Base-by-base conservation (phyloP, 2,329 filamentous ascomycete species). In the Talaromyces sp. region DNA sequence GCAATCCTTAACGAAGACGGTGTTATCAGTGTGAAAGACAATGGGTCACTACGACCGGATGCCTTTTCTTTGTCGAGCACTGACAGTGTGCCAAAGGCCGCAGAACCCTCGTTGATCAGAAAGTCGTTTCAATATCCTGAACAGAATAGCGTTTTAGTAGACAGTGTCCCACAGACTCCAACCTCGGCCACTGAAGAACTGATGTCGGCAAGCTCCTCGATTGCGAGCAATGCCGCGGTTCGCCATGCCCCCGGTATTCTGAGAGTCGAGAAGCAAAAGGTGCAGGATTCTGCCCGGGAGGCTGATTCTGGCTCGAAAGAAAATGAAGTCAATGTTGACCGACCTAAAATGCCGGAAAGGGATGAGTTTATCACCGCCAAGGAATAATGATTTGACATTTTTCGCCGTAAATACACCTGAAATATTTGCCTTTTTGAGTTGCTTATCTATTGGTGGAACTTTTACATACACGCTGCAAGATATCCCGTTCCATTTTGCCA, bases 301-400 rank as follows among this genome's bases (percentile, higher is more conserved):
- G 43, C 43, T n/a, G 43, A 7, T 9, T 19, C 43, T 9, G 9
- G 13, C 9, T 3, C 19, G 43, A 19, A 19, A 46, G 43, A 13
- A 8, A 27, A 32, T 17, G 26, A 24, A 14, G 24, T 24, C 7
- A 43, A 26, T n/a, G 60, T 53, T 4, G 60, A 62, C 7, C 65
- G 70, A 10, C 71, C 71, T 8, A 64, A 64, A 5, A 68, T 72
- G 65, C 65, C 64, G n/a, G 68, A 69, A 13, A 64, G 68, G 1
- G 71, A 72, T n/a, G 64, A 64, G 7, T 72, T 70, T 52, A 69
- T 65, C 52, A 71, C 70, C n/a, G 70, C 70, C 1, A 56, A 70
- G 1, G 69, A 71, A 24, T 55, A 57, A 35, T 52, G 27, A 9
- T 2, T 38, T 32, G 24, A 41, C 4, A 14, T 35, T 14, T 35